phyloP scores from a whole-genome alignment of 768 basidiomycete genomes.

The Asterophora lycoperdoides region DNA sequence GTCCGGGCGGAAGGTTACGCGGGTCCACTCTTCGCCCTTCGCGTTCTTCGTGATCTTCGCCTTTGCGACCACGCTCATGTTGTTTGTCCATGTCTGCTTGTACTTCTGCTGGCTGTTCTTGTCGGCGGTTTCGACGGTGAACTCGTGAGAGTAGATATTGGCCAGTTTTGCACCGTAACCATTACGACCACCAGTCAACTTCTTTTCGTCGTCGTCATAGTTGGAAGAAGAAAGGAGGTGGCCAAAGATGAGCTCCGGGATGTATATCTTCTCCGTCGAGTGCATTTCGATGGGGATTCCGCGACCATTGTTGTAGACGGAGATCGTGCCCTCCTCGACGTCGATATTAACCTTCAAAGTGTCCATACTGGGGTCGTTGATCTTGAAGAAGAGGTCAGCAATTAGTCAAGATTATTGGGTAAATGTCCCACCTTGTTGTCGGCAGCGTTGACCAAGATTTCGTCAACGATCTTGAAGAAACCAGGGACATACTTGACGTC shows the following conservation, averaged over 20 bases:
- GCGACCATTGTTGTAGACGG: conserved; percentile 91
- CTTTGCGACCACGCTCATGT: conserved; percentile 85
- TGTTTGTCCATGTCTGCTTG: conserved; percentile 90
- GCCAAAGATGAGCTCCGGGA: conserved; percentile 97
- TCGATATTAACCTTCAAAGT: conserved; percentile 86
- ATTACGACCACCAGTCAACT: conserved; percentile 96
- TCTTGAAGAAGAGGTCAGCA: conserved; percentile 40
- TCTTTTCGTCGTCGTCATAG: conserved; percentile 98
- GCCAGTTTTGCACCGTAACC: conserved; percentile 98
- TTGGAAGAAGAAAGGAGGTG: conserved; percentile 92
- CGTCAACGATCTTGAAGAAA: conserved; percentile 99
- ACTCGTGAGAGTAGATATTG: conserved; percentile 96
- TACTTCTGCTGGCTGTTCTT: conserved; percentile 84
- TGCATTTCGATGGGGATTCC: conserved; percentile 98
- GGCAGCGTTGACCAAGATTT: conserved; percentile 98
- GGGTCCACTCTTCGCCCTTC: conserved; percentile 87
- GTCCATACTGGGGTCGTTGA: conserved; percentile 91
- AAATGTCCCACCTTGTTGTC: conserved; percentile 83
- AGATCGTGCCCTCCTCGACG: conserved; percentile 77
- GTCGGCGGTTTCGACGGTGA: conserved; percentile 94
- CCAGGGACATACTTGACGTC: conserved; percentile 93
- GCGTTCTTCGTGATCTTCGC: conserved; percentile 92
- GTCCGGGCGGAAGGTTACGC: conserved; percentile 91
- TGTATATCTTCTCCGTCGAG: conserved; percentile 87
- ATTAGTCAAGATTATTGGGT: background rate